These are phyloP conservation scores for Tardiomyces depauwii DNA, from an alignment of 1,139 yeast genomes.

Conservation along the genomic window DNA sequence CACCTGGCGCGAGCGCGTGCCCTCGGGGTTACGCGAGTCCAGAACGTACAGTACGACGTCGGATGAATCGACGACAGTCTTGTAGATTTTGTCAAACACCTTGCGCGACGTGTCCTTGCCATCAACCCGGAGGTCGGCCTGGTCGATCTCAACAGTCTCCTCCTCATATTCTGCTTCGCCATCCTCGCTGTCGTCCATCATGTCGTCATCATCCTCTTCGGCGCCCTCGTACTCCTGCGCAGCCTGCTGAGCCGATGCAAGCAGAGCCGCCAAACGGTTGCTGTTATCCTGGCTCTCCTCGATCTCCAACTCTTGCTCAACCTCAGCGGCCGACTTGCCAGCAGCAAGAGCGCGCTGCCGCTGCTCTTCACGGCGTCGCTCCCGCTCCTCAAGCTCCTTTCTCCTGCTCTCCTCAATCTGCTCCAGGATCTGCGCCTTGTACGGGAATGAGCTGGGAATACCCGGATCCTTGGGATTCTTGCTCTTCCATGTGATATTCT, in stretches of 20 bases:
- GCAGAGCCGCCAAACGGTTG: slow-evolving; percentile 67
- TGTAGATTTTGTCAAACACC: slow-evolving; percentile 55
- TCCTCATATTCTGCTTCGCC: slow-evolving; percentile 22
- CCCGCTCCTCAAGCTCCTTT: slow-evolving; percentile 50
- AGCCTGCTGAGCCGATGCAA: slow-evolving; percentile 84
- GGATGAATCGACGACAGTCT: slow-evolving; percentile 80
- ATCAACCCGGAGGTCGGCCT: background rate
- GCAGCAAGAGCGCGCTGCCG: slow-evolving; percentile 36
- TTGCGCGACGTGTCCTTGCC: slow-evolving; percentile 66
- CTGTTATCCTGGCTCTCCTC: slow-evolving; percentile 27
- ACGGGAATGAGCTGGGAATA: slow-evolving; percentile 90
- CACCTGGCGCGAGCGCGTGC: slow-evolving; percentile 83
- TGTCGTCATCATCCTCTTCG: slow-evolving; percentile 30
- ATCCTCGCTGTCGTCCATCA: slow-evolving; percentile 18
- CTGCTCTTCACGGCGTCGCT: slow-evolving; percentile 35
- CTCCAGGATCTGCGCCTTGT: slow-evolving; percentile 68
- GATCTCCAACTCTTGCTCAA: slow-evolving; percentile 33
- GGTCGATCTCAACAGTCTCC: slow-evolving; percentile 20
- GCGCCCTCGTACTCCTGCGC: slow-evolving; percentile 52
- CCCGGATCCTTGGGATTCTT: slow-evolving; percentile 79
- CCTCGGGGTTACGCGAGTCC: slow-evolving; percentile 96
- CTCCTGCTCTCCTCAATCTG: slow-evolving; percentile 71
- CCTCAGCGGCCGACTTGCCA: slow-evolving; percentile 28
- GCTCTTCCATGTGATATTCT: slow-evolving; percentile 89
- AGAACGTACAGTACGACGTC: slow-evolving; percentile 86